Percentiles rank a stretch among this genome's conserved stretches.
phyloP scores from a whole-genome alignment of 768 basidiomycete genomes.

The Lanmaoa pseudosensibilis region DNA sequence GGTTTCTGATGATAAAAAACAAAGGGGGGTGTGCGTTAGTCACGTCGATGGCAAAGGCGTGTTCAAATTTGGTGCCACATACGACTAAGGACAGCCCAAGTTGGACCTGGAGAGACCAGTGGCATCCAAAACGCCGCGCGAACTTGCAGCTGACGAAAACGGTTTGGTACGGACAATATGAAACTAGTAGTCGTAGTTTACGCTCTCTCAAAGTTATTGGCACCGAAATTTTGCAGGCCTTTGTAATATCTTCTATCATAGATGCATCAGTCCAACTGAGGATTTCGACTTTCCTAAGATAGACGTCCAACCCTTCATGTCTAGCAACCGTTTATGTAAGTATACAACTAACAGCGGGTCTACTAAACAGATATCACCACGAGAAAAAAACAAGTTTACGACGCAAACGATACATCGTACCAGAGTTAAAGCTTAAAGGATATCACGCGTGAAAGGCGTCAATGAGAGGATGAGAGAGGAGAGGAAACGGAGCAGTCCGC shows the following conservation, averaged over 20 bases:
- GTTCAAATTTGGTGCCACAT: slow-evolving; percentile 23
- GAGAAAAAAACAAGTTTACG: not conserved
- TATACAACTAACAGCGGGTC: not conserved
- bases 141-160: not conserved
- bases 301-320: not conserved
- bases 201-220: not conserved
- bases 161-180: not conserved
- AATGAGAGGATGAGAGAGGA: not conserved
- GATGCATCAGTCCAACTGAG: not conserved
- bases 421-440: not conserved
- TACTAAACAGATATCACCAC: not conserved
- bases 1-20: slow-evolving; percentile 14
- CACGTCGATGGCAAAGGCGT: not conserved
- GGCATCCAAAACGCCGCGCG: not conserved
- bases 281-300: not conserved
- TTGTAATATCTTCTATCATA: not conserved
- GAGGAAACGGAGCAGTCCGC: not conserved
- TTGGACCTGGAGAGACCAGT: slow-evolving; percentile 28
- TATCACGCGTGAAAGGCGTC: not conserved
- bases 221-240: not conserved
- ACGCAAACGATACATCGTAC: not conserved
- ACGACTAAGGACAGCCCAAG: slow-evolving; percentile 27
- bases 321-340: too few species aligned
- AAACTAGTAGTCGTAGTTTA: not conserved
- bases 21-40: not conserved